phyloP scores from a whole-genome alignment of 495 filamentous ascomycete species.

The Polyplosphaeria fusca region DNA sequence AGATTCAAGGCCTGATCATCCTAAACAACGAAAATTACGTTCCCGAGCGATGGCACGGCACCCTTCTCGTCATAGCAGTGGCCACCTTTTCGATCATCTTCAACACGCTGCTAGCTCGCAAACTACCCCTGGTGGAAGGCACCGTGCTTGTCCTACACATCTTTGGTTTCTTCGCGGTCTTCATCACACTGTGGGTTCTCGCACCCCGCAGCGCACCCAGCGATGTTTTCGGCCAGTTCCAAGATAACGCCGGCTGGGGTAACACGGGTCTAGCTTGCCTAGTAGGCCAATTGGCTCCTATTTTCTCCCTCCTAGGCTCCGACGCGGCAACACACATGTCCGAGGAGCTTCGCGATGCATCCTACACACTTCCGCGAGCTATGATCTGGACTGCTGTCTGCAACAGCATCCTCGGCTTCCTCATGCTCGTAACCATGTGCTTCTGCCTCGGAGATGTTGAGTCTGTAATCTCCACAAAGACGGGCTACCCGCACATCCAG shows the following conservation, averaged over 20 bases:
- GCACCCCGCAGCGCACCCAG: constrained; percentile 24
- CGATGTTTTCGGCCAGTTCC: constrained; percentile 33
- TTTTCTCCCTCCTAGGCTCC: constrained; percentile 31
- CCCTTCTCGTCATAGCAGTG: constrained; percentile 34
- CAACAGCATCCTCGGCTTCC: constrained; percentile 33
- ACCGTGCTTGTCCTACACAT: constrained; percentile 37
- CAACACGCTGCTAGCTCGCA: constrained; percentile 37
- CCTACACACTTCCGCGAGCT: constrained; percentile 27
- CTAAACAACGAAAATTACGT: constrained; percentile 38
- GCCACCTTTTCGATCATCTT: constrained; percentile 31
- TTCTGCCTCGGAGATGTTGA: constrained; percentile 34
- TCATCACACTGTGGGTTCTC: constrained; percentile 38
- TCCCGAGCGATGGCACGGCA: constrained; percentile 35
- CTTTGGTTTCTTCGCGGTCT: constrained; percentile 39
- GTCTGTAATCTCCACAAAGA: constrained; percentile 18
- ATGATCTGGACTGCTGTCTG: constrained; percentile 26
- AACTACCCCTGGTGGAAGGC: constrained; percentile 38
- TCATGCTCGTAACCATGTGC: constrained; percentile 36
- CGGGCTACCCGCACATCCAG: constrained; percentile 36
- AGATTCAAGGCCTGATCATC: constrained; percentile 48
- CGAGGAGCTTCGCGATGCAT: constrained; percentile 37
- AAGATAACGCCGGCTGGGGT: constrained; percentile 39
- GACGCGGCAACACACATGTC: constrained; percentile 39
- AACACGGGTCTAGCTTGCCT: constrained; percentile 35
- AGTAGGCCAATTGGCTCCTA: constrained; percentile 34